A percentile compares a stretch with the other conserved stretches of the same genome.
Evolutionary conservation across 768 basidiomycete genomes (phyloP).

Genomic region (Hebeloma cylindrosporum): DNA sequence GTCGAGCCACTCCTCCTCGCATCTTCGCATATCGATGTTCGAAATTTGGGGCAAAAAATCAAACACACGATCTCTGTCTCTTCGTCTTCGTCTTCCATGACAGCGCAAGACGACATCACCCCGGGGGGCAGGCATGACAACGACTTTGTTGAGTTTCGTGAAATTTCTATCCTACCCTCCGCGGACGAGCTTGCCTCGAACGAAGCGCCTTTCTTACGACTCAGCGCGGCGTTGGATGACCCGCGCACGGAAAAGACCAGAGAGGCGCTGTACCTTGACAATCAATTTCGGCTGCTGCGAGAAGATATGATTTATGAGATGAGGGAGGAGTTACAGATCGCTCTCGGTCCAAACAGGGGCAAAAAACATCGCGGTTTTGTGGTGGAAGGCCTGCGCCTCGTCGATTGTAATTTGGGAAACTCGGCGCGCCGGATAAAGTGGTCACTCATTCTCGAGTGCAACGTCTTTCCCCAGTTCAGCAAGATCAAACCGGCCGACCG

Average conservation of each 20-base stretch:
- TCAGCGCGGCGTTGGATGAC: conserved; percentile 43
- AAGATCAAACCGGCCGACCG: conserved; percentile 30
- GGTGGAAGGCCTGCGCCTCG: conserved; percentile 29
- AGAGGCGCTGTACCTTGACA: conserved; percentile 54
- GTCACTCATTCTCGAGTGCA: conserved; percentile 29
- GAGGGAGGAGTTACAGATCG: conserved; percentile 42
- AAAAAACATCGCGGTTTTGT: conserved; percentile 37
- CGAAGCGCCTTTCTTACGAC: conserved; percentile 49
- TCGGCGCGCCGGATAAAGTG: conserved; percentile 26
- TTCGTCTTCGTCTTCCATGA: neutral
- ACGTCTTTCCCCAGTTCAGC: conserved; percentile 38
- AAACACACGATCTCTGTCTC: conserved; percentile 25
- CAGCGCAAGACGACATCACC: neutral
- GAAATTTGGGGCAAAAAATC: conserved; percentile 37
- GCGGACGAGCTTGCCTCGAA: conserved; percentile 52
- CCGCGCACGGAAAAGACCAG: conserved; percentile 37
- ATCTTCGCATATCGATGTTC: conserved; percentile 25
- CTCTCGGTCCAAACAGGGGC: conserved; percentile 48
- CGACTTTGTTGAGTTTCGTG: conserved; percentile 58
- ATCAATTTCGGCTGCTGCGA: conserved; percentile 62
- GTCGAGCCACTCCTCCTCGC: conserved; percentile 27
- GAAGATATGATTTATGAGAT: conserved; percentile 42
- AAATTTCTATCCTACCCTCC: conserved; percentile 64
- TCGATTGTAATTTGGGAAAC: conserved; percentile 9
- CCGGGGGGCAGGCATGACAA: conserved; percentile 75